Base-by-base conservation (phyloP, 2,329 filamentous ascomycete genomes). In the Monilinia polystroma region DNA sequence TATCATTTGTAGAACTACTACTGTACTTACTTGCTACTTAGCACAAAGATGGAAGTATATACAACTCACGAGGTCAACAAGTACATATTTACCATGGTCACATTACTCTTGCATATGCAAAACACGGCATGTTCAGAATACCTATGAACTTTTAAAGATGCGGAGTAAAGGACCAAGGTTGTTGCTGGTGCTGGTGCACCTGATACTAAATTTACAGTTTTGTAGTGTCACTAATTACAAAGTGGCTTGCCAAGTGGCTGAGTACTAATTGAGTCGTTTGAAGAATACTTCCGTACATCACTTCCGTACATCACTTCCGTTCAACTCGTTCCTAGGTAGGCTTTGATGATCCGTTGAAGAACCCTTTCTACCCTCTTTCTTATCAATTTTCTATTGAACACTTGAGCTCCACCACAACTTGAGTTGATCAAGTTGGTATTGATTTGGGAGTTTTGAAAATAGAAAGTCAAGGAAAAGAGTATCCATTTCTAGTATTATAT, bases 201-300 rank as follows among this genome's bases (percentile, higher is more conserved):
- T 4, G 23, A 52, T 29, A 23, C 49, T 29, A 29, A 14, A 29
- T 52, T 59, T 35, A 14, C 38, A 32, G 29, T 49, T 38, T 60
- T 18, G 29, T 38, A 4, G 29, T 51, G 7, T 49, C 43, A 60
- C 29, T 6, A 26, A 38, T 51, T 51, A 16, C 2, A 51, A 60
- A n/a, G 58, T 26, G 45, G 45, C 45, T n/a, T 38, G 38, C n/a
- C 45, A 38, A 49, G 58, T 51, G 58, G 58, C 58, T 60, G 20
- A 26, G 20, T n/a, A 35, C 20, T 26, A 49, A 23, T 49, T 47
- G 2, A 11, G 41, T 35, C 26, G 20, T 11, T 49, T 49, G 29
- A 35, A 60, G n/a, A 23, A 47, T 8, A 35, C 32, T 35, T 35
- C 32, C n/a, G n/a, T n/a, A n/a, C n/a, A n/a, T n/a, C n/a, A n/a